These are phyloP conservation scores for Thraustotheca clavata DNA, from an alignment of 352 stramenopile genomes.

Conservation along the genomic window DNA sequence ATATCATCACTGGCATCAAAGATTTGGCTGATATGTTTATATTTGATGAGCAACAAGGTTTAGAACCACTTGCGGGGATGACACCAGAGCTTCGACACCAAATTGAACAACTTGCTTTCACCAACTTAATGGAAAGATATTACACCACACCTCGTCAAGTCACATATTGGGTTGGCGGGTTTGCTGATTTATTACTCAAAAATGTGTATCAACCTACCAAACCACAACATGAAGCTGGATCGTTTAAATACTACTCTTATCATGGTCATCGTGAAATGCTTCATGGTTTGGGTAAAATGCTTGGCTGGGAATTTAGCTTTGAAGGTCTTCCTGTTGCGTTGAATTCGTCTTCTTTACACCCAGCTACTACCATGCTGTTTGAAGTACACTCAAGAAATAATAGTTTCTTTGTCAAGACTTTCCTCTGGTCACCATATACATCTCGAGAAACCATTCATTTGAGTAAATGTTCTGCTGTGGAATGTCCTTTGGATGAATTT, in stretches of 20 bases:
- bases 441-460: conserved; percentile 57
- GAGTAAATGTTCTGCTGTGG: conserved; percentile 58
- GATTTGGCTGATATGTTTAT: conserved; percentile 79
- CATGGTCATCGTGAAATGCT: conserved; percentile 74
- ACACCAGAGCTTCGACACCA: conserved; percentile 40
- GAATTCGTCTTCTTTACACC: conserved; percentile 54
- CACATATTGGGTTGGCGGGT: conserved; percentile 79
- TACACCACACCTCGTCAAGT: conserved; percentile 68
- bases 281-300: conserved; percentile 66
- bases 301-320: conserved; percentile 72
- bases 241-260: conserved; percentile 77
- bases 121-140: conserved; percentile 80
- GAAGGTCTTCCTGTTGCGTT: conserved; percentile 51
- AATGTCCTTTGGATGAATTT: conserved; percentile 73
- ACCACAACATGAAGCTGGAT: conserved; percentile 26
- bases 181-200: conserved; percentile 51
- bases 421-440: conserved; percentile 65
- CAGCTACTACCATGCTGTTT: conserved; percentile 75
- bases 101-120: conserved; percentile 64
- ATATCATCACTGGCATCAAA: conserved; percentile 68
- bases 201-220: conserved; percentile 45
- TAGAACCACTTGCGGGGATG: conserved; percentile 45
- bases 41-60: conserved; percentile 59
- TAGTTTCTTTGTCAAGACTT: conserved; percentile 60
- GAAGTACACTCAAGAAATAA: conserved; percentile 51